Evolutionary conservation across 148 eudicot genomes (phyloP).

Genomic region (Spergularia bocconei): DNA sequence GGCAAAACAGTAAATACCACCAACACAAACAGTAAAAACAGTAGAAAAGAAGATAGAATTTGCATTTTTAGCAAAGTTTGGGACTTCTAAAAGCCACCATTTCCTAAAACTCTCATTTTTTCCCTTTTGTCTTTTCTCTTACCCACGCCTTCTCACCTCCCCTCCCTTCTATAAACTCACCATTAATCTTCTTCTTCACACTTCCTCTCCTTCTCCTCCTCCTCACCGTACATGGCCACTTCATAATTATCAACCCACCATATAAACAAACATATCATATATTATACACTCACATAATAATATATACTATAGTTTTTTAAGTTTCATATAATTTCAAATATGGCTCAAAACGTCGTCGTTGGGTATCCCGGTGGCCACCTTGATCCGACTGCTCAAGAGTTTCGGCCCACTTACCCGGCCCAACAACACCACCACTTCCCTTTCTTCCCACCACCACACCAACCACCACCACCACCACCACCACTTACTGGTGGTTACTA

Average conservation of each 20-base stretch:
- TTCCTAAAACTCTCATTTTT: background rate
- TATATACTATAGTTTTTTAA: no score
- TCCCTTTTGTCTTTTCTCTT: background rate
- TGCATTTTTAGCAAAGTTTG: constrained; percentile 10
- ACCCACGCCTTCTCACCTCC: background rate
- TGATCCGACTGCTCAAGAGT: constrained; percentile 58
- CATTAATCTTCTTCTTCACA: background rate
- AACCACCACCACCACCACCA: constrained; percentile 2
- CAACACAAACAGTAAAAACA: background rate
- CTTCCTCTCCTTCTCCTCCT: background rate
- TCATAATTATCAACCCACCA: background rate
- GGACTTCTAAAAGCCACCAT: constrained; percentile 15
- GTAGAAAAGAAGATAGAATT: background rate
- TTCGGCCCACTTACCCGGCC: constrained; percentile 40
- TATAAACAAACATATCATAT: background rate
- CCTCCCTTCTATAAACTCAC: background rate
- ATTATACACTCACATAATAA: background rate
- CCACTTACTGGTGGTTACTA: no score
- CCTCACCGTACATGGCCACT: background rate
- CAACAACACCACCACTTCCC: background rate
- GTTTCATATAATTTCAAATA: background rate
- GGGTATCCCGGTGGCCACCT: constrained; percentile 27
- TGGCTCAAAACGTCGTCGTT: constrained; percentile 35
- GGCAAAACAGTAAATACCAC: background rate
- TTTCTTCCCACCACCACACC: background rate